Evolutionary conservation across 441 rosid species (phyloP).

Genomic region (Adansonia gregorii): DNA sequence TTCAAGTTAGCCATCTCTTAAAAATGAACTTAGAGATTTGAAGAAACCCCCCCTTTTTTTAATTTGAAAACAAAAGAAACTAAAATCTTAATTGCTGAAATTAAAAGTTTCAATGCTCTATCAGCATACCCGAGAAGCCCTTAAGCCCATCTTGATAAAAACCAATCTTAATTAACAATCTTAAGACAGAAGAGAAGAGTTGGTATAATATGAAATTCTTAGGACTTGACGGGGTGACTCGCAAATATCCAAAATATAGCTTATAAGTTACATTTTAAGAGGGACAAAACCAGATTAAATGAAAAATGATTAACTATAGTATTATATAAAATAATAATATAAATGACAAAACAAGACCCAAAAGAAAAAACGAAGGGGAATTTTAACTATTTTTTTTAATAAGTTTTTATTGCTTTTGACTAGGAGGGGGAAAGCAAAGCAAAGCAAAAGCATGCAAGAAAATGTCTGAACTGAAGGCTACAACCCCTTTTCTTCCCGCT

Average conservation of each 20-base stretch:
- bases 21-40: neutral
- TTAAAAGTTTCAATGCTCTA: too few species aligned
- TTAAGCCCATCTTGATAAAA: neutral
- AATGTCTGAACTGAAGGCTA: conserved; percentile 27
- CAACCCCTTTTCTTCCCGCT: conserved; percentile 31
- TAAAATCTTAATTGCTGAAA: too few species aligned
- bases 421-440: conserved; percentile 19
- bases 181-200: neutral
- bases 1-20: neutral
- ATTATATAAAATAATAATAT: too few species aligned
- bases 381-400: neutral
- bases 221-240: neutral
- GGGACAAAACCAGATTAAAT: neutral
- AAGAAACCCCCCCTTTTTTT: too few species aligned
- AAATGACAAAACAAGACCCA: too few species aligned
- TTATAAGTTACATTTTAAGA: neutral
- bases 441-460: conserved; percentile 21
- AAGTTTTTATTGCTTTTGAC: conserved; percentile 9
- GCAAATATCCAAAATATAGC: neutral
- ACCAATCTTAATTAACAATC: neutral
- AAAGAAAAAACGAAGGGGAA: neutral
- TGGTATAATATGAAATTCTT: conserved; percentile 11
- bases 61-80: too few species aligned
- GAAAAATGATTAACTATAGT: too few species aligned
- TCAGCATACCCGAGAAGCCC: neutral